Evolutionary conservation across 805 yeast genomes (phyloP).

Genomic region (Candida maris): DNA sequence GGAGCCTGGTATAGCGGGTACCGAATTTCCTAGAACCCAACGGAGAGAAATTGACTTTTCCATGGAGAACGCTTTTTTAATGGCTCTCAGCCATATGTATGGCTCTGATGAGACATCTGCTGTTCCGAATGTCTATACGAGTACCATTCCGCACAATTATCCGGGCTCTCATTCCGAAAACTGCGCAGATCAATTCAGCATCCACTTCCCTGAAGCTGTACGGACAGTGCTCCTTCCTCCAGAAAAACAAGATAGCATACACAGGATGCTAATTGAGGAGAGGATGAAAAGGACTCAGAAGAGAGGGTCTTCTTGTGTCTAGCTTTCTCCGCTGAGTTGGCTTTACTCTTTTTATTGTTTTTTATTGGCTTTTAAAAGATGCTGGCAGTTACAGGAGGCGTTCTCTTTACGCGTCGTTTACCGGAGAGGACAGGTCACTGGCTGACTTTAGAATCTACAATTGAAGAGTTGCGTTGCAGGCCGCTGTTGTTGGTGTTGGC

Average conservation of each 20-base stretch:
- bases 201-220: slow-evolving; percentile 14
- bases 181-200: no score
- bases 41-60: no score
- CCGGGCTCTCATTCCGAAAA: no score
- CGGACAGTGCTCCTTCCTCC: slow-evolving; percentile 11
- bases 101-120: no score
- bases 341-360: neutral
- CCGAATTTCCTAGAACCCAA: neutral
- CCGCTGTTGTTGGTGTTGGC: no score
- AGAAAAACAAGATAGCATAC: slow-evolving; percentile 8
- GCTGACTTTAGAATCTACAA: neutral
- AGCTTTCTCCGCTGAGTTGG: neutral
- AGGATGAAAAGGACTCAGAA: slow-evolving; percentile 2
- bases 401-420: neutral
- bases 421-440: neutral
- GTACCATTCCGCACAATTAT: no score
- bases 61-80: neutral
- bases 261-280: slow-evolving; percentile 13
- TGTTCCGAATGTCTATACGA: no score
- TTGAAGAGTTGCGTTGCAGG: no score
- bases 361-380: neutral
- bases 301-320: neutral
- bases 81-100: no score
- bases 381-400: neutral
- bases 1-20: neutral